Conservation (phyloP, 805 yeast species). For the Ogataea naganishii region DNA sequence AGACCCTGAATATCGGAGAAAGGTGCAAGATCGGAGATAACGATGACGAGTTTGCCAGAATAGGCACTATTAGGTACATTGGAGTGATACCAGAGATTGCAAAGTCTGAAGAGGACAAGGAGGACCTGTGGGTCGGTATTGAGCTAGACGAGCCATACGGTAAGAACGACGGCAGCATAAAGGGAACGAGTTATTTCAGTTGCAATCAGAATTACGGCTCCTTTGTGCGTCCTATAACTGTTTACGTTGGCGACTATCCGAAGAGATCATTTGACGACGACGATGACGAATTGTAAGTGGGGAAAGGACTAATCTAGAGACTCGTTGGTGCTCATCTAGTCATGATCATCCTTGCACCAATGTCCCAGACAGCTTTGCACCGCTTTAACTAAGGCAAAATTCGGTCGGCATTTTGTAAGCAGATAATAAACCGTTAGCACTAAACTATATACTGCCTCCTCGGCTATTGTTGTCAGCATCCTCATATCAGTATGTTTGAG, state of each 20-base stretch:
- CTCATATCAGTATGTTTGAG: conserved; percentile 7
- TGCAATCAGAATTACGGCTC: conserved; percentile 59
- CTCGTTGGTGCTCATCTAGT: too few species aligned
- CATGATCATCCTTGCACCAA: too few species aligned
- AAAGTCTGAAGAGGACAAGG: conserved; percentile 35
- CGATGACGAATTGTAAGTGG: too few species aligned
- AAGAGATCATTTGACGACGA: conserved; percentile 37
- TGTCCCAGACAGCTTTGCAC: too few species aligned
- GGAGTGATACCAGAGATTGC: conserved; percentile 62
- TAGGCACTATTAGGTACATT: conserved; percentile 63
- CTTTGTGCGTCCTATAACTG: conserved; percentile 61
- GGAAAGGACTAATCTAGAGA: too few species aligned
- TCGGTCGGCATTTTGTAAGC: too few species aligned
- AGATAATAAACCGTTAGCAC: too few species aligned
- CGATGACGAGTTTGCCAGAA: conserved; percentile 34
- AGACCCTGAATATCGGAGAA: conserved; percentile 33
- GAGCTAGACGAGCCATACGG: conserved; percentile 84
- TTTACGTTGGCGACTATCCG: conserved; percentile 64
- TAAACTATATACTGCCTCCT: not conserved
- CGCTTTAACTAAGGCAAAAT: too few species aligned
- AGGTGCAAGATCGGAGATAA: conserved; percentile 38
- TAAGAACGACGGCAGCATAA: conserved; percentile 71
- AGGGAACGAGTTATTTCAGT: conserved; percentile 50
- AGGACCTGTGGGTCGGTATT: conserved; percentile 68
- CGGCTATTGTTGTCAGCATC: not conserved